Evolutionary conservation across 768 basidiomycete genomes (phyloP), one percentile per base, ranked within the genome.

Genomic region (Boletales sp.): DNA sequence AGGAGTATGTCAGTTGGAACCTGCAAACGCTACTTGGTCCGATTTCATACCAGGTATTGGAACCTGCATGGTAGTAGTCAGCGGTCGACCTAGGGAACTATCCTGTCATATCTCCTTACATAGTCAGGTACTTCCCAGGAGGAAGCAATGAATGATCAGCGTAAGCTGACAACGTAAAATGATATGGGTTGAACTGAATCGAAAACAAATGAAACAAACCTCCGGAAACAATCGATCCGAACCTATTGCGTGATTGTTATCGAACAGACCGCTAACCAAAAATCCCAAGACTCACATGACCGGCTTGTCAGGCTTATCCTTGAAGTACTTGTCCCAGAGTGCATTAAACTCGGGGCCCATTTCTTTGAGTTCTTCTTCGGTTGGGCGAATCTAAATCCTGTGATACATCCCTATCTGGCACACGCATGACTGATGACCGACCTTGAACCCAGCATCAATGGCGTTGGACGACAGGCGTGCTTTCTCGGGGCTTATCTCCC

Each of bases 261-360:
- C 24, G 6, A 27, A 27, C 7, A 27, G 24, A 27, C 24, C 24
- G n/a, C 9, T 11, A 18, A 13, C 14, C 43, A 9, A 29, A 14
- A 13, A 43, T 27, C 21, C 24, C 19, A 17, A 30, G 19, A 63
- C 73, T 47, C 64, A 80, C 83, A 86, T 86, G 50, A 86, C 82
- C 3, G 84, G 85, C 73, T 86, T 87, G 73, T 86, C 84, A 47
- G 84, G 84, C 72, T 85, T 86, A 72, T 87, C 81, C 73, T 83
- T 84, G 78, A 87, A 86, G 70, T 87, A 86, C 27, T 36, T 74
- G 62, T 87, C 68, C 81, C 80, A 86, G 42, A 86, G 76, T 53
- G 73, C 71, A 58, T 83, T 83, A 69, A 86, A 86, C 59, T 86
- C 84, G 14, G 83, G 84, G n/a, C 84, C 84, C 83, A 86, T 85